Percentiles rank a stretch among this genome's conserved stretches.
These are phyloP conservation scores for Capsicum rhomboideum DNA, from an alignment of 257 asterid genomes.

Conservation along the genomic window DNA sequence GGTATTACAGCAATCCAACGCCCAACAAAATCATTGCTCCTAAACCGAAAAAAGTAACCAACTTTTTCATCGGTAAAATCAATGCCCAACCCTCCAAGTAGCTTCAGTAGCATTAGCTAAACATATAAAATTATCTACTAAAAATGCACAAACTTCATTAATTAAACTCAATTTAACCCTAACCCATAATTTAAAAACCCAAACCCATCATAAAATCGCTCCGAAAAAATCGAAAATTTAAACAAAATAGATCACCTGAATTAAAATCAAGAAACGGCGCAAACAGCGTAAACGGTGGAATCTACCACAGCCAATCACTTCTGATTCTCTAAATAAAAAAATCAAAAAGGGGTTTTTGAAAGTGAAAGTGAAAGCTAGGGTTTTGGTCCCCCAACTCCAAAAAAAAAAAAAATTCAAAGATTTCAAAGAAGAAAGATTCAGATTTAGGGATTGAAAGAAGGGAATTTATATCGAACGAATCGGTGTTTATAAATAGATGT, in stretches of 20 bases:
- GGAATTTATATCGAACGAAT: slow-evolving; percentile 23
- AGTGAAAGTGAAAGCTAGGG: slow-evolving; percentile 26
- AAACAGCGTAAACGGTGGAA: neutral
- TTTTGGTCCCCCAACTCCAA: slow-evolving; percentile 13
- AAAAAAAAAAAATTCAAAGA: neutral
- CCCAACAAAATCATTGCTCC: neutral
- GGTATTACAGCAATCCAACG: neutral
- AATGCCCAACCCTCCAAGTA: neutral
- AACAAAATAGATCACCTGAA: neutral
- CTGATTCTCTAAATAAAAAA: neutral
- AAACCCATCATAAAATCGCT: neutral
- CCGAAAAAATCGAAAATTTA: neutral
- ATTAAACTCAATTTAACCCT: neutral
- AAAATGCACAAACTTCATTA: neutral
- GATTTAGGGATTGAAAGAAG: slow-evolving; percentile 26
- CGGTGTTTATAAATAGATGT: too few relatives aligned
- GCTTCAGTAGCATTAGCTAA: neutral
- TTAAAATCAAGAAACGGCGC: neutral
- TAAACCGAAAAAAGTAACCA: neutral
- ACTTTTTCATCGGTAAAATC: neutral
- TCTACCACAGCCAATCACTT: slow-evolving; percentile 9
- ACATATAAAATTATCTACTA: neutral
- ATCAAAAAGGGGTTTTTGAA: slow-evolving; percentile 4
- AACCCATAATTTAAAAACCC: neutral
- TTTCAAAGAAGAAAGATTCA: neutral